These are phyloP conservation scores for Lachancea thermotolerans DNA, from an alignment of 805 yeast species.

Conservation along the genomic window DNA sequence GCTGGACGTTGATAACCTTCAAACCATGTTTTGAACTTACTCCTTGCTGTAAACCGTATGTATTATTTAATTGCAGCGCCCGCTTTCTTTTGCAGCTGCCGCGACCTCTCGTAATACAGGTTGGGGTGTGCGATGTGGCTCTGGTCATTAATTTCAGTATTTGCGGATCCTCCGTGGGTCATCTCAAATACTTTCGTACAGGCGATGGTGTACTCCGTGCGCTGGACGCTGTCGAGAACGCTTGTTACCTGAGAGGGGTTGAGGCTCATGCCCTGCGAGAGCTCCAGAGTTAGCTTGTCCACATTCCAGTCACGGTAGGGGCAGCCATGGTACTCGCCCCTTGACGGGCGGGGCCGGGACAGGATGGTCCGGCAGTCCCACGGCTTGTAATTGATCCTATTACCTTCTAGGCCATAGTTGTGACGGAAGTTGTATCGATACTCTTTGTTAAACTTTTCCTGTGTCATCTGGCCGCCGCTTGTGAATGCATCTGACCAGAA, in stretches of 20 bases:
- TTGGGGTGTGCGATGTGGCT: constrained; percentile 79
- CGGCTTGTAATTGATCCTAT: constrained; percentile 76
- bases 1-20: constrained; percentile 6
- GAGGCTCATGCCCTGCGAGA: constrained; percentile 52
- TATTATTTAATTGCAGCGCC: neutral
- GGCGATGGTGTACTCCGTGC: constrained; percentile 73
- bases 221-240: constrained; percentile 60
- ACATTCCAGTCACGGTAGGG: constrained; percentile 73
- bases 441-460: constrained; percentile 79
- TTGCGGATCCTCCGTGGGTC: constrained; percentile 35
- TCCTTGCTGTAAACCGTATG: no score
- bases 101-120: constrained; percentile 72
- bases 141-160: constrained; percentile 41
- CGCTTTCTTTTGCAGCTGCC: constrained; percentile 43
- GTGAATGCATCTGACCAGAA: constrained; percentile 80
- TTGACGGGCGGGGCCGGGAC: constrained; percentile 60
- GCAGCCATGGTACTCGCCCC: constrained; percentile 81
- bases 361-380: constrained; percentile 77
- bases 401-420: constrained; percentile 87
- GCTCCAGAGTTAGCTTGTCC: constrained; percentile 52
- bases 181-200: constrained; percentile 84
- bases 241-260: constrained; percentile 43
- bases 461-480: constrained; percentile 42
- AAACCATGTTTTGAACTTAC: constrained; percentile 1
- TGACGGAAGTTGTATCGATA: constrained; percentile 85